Evolutionary conservation across 345 rosid genomes (phyloP).

Genomic region (Linum tenue): DNA sequence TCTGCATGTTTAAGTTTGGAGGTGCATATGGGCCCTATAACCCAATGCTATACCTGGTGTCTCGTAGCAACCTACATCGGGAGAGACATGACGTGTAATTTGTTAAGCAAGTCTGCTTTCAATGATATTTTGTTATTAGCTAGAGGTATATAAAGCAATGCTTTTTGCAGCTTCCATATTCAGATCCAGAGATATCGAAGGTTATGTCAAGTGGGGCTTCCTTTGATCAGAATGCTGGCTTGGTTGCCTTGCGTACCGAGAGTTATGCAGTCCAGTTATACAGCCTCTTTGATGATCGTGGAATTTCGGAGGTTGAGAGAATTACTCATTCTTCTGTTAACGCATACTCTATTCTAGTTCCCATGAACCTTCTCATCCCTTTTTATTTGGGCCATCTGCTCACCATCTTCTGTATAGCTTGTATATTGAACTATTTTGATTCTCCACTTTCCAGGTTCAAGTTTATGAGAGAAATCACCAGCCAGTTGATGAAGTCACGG

Average conservation of each 20-base stretch:
- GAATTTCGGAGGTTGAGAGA: slow-evolving; percentile 65
- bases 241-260: slow-evolving; percentile 71
- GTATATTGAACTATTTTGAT: slow-evolving; percentile 6
- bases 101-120: not conserved
- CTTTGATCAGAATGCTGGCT: slow-evolving; percentile 56
- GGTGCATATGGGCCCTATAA: not conserved
- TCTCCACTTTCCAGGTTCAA: slow-evolving; percentile 49
- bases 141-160: not conserved
- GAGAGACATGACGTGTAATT: not conserved
- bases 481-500: slow-evolving; percentile 85
- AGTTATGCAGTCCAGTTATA: slow-evolving; percentile 75
- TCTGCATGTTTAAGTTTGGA: not conserved
- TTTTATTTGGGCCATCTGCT: not conserved
- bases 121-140: not conserved
- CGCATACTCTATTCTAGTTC: not conserved
- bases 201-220: slow-evolving; percentile 45
- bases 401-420: not conserved
- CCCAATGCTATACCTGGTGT: not conserved
- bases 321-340: not conserved
- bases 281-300: slow-evolving; percentile 74
- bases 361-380: not conserved
- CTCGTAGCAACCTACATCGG: not conserved
- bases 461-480: slow-evolving; percentile 97
- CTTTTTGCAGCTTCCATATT: slow-evolving; percentile 65
- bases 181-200: slow-evolving; percentile 40